A percentile compares a stretch with the other conserved stretches of the same genome.
phyloP scores from a whole-genome alignment of 192 early-diverging fungal genomes.

The Lunasporangiospora selenospora region DNA sequence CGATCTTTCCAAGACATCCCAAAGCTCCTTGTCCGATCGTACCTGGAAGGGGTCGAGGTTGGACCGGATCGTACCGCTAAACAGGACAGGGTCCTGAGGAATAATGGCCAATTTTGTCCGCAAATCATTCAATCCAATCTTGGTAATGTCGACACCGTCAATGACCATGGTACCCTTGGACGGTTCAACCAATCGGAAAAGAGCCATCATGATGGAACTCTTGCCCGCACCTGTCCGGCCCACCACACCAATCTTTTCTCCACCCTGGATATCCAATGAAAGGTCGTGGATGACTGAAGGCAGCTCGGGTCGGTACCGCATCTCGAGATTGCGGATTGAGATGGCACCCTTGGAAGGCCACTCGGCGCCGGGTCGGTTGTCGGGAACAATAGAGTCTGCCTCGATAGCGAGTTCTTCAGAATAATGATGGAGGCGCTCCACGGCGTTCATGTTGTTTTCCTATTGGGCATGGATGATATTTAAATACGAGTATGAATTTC shows the following conservation, averaged over 20 bases:
- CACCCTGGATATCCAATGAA: conserved; percentile 68
- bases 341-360: conserved; percentile 82
- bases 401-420: conserved; percentile 30
- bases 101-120: conserved; percentile 76
- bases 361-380: conserved; percentile 53
- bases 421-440: conserved; percentile 68
- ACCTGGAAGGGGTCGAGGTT: conserved; percentile 85
- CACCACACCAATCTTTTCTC: conserved; percentile 89
- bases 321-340: conserved; percentile 71
- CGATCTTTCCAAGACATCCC: conserved; percentile 71
- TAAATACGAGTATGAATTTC: neutral
- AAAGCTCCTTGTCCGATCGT: conserved; percentile 67
- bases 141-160: conserved; percentile 80
- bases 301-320: conserved; percentile 81
- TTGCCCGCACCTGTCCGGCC: conserved; percentile 78
- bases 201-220: conserved; percentile 63
- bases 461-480: neutral
- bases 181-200: conserved; percentile 84
- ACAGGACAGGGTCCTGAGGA: conserved; percentile 78
- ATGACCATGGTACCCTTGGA: conserved; percentile 71
- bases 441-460: conserved; percentile 68
- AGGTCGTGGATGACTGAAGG: conserved; percentile 79
- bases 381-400: conserved; percentile 54
- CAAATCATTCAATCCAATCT: conserved; percentile 77
- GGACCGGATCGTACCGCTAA: conserved; percentile 75